A percentile compares a stretch with the other conserved stretches of the same genome.
phyloP scores from a whole-genome alignment of 306 rosid genomes.

The Luffa aegyptiaca region DNA sequence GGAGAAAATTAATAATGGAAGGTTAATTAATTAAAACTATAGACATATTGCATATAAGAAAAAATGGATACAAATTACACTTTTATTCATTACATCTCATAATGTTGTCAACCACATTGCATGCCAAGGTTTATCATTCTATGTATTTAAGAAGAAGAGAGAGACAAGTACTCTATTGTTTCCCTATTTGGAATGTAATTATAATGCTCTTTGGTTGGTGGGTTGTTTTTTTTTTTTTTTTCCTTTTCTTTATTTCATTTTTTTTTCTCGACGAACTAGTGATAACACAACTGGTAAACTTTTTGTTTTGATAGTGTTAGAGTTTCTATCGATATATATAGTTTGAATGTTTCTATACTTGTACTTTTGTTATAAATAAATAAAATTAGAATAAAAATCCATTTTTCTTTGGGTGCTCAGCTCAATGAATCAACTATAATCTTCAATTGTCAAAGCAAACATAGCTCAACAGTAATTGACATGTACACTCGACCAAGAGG shows the following conservation, averaged over 20 bases:
- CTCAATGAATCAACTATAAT: no score
- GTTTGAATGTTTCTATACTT: no score
- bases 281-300: not conserved
- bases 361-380: no score
- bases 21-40: not conserved
- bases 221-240: not conserved
- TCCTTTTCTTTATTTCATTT: not conserved
- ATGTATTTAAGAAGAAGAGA: constrained; percentile 7
- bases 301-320: no score
- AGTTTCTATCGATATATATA: no score
- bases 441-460: no score
- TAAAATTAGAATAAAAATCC: no score
- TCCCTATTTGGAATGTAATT: constrained; percentile 30
- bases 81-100: constrained; percentile 16
- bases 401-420: no score
- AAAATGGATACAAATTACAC: not conserved
- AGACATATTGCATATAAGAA: not conserved
- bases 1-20: not conserved
- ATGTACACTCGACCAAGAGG: no score
- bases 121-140: constrained; percentile 14
- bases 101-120: constrained; percentile 25
- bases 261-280: not conserved
- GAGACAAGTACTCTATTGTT: constrained; percentile 15
- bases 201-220: constrained; percentile 14
- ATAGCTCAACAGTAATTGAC: no score